Percentiles rank a stretch among this genome's conserved stretches.
Evolutionary conservation across 164 flowering plant species (phyloP).

Genomic region (Macadamia integrifolia): DNA sequence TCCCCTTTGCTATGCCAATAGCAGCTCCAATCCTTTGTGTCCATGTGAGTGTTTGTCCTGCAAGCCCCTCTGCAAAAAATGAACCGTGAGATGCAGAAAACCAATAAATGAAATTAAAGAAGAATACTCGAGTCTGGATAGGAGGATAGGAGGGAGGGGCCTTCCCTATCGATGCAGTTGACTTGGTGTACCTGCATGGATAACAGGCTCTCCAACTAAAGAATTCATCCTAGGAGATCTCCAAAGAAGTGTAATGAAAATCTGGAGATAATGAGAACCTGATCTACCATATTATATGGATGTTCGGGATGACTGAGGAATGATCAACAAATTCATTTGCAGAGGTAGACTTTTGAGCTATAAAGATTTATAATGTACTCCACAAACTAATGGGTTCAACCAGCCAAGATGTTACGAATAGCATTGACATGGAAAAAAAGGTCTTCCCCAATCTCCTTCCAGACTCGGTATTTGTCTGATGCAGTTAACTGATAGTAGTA

Average conservation of each 20-base stretch:
- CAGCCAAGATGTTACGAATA: neutral
- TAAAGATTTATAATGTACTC: too few relatives aligned
- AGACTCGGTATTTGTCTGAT: neutral
- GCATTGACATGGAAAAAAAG: neutral
- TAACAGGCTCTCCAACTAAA: neutral
- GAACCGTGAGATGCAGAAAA: neutral
- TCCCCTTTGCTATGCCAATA: conserved; percentile 78
- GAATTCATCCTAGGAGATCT: neutral
- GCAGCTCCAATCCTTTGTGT: conserved; percentile 79
- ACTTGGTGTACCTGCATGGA: neutral
- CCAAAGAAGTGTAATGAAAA: neutral
- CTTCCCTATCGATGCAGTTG: neutral
- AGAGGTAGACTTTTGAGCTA: too few relatives aligned
- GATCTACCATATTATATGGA: neutral
- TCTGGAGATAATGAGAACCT: neutral
- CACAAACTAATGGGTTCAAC: neutral
- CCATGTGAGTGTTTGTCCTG: conserved; percentile 56
- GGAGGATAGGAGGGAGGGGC: neutral
- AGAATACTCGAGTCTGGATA: neutral
- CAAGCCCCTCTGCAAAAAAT: conserved; percentile 30
- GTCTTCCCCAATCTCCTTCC: neutral
- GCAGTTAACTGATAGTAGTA: neutral
- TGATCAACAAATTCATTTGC: neutral
- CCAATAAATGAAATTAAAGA: too few relatives aligned
- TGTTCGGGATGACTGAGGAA: neutral